phyloP scores from a whole-genome alignment of 1,284 basidiomycete genomes.

The Cryptococcus floricola region DNA sequence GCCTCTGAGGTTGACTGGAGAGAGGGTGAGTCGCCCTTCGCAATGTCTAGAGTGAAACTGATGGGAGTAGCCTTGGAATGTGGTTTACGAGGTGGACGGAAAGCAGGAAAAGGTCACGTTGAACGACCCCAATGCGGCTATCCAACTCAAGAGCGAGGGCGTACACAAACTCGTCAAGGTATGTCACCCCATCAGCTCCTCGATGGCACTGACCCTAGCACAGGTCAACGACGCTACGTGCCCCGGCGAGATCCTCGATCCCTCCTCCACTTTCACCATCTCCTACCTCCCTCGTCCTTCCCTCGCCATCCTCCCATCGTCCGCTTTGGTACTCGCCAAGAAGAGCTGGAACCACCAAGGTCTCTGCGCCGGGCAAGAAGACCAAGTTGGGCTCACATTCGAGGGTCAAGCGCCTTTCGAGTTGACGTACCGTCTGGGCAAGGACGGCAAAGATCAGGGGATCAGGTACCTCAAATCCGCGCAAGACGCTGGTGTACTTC shows the following conservation, averaged over 20 bases:
- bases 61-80: constrained; percentile 63
- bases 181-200: constrained; percentile 17
- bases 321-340: constrained; percentile 52
- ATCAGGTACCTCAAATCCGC: constrained; percentile 75
- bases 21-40: constrained; percentile 61
- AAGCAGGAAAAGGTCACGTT: constrained; percentile 55
- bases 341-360: constrained; percentile 62
- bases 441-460: constrained; percentile 55
- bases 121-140: constrained; percentile 63
- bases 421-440: constrained; percentile 53
- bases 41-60: not conserved
- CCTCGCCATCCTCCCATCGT: constrained; percentile 43
- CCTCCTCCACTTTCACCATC: constrained; percentile 65
- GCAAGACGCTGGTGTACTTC: constrained; percentile 73
- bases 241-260: constrained; percentile 63
- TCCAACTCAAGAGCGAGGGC: constrained; percentile 68
- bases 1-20: constrained; percentile 78
- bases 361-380: constrained; percentile 75
- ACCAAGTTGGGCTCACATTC: constrained; percentile 74
- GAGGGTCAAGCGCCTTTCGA: constrained; percentile 81
- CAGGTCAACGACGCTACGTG: constrained; percentile 80
- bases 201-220: not conserved
- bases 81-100: constrained; percentile 66
- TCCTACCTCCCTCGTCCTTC: constrained; percentile 57
- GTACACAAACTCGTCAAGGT: constrained; percentile 71